These are phyloP conservation scores for Penicillium sp. DNA, from an alignment of 2,329 filamentous ascomycete species.

Conservation along the genomic window DNA sequence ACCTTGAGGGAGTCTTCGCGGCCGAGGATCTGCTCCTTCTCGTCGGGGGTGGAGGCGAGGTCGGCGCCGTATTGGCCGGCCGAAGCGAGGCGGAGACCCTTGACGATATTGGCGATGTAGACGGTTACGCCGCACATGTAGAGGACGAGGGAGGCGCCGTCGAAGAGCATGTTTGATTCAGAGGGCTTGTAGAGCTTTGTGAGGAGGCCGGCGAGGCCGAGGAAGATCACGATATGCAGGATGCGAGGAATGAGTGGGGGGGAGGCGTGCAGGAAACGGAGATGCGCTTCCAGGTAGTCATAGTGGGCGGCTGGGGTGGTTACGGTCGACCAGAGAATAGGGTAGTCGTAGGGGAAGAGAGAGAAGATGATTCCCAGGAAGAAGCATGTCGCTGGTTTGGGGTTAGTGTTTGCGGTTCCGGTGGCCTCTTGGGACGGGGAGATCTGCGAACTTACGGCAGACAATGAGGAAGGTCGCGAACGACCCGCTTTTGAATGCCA, in stretches of 20 bases:
- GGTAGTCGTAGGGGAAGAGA: conserved; percentile 81
- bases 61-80: conserved; percentile 65
- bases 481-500: conserved; percentile 55
- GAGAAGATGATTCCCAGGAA: conserved; percentile 98
- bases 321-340: conserved; percentile 49
- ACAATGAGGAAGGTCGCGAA: conserved; percentile 98
- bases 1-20: conserved; percentile 90
- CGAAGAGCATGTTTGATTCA: conserved; percentile 95
- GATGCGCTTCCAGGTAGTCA: conserved; percentile 82
- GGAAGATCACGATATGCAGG: conserved; percentile 87
- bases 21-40: conserved; percentile 69
- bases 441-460: conserved; percentile 67
- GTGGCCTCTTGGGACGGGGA: conserved; percentile 4
- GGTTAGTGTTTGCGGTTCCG: conserved; percentile 15
- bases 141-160: conserved; percentile 69
- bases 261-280: conserved; percentile 86
- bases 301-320: conserved; percentile 64
- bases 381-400: conserved; percentile 76
- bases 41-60: conserved; percentile 43
- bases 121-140: conserved; percentile 87
- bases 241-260: conserved; percentile 91
- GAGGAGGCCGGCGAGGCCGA: conserved; percentile 86
- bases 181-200: conserved; percentile 92
- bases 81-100: conserved; percentile 83
- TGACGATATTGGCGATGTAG: conserved; percentile 95